phyloP scores from a whole-genome alignment of 1,284 basidiomycete species.

The Thelephora terrestris region DNA sequence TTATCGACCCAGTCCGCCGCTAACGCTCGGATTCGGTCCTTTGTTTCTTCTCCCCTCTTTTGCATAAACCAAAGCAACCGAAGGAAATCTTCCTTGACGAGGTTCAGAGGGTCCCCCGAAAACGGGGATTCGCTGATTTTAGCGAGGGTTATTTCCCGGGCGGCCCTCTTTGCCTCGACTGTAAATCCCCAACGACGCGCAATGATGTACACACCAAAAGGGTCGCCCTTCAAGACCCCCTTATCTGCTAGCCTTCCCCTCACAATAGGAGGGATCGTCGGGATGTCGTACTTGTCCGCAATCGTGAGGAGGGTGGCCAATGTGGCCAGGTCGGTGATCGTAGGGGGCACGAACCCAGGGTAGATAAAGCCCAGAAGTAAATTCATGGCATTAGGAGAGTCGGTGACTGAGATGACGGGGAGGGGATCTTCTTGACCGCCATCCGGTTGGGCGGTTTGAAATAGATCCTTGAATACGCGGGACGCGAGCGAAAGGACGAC shows the following conservation, averaged over 20 bases:
- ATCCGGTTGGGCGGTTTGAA: neutral
- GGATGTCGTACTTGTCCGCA: too few relatives aligned
- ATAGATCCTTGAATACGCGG: neutral
- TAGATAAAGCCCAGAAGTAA: neutral
- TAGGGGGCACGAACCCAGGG: neutral
- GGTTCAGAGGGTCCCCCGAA: too few relatives aligned
- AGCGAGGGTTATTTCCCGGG: neutral
- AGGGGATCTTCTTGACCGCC: neutral
- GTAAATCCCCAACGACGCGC: neutral
- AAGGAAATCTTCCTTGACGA: too few relatives aligned
- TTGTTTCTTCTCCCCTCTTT: too few relatives aligned
- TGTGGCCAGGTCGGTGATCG: neutral
- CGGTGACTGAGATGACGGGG: neutral
- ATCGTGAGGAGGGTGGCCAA: neutral
- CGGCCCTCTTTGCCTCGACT: neutral
- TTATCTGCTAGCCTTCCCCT: neutral
- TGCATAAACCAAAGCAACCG: too few relatives aligned
- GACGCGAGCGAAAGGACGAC: neutral
- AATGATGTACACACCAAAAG: neutral
- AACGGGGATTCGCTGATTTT: too few relatives aligned
- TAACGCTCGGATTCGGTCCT: too few relatives aligned
- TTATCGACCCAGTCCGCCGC: too few relatives aligned
- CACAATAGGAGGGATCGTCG: too few relatives aligned
- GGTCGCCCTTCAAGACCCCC: neutral
- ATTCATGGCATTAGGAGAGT: neutral